Conservation (phyloP, 2,329 filamentous ascomycete species). For the Epichloe hybrida region DNA sequence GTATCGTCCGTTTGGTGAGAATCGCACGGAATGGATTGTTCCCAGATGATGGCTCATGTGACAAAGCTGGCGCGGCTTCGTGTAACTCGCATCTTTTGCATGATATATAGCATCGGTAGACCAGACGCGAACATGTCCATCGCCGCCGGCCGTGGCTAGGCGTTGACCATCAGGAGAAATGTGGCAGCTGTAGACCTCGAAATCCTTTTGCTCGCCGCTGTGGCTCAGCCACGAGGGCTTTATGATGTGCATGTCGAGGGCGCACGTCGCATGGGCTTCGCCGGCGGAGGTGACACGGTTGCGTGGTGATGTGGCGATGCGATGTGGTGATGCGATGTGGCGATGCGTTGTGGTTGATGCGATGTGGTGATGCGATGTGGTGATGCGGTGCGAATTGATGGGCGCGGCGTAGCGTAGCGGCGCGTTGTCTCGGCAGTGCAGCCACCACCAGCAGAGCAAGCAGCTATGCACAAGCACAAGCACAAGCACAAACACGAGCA, state of each 20-base stretch:
- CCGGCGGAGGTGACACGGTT: not conserved
- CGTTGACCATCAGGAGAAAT: conserved; percentile 88
- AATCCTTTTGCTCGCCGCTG: conserved; percentile 94
- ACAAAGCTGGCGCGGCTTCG: conserved; percentile 80
- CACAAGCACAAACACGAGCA: too few species aligned
- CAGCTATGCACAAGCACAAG: too few species aligned
- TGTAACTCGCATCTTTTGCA: conserved; percentile 56
- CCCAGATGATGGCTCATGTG: conserved; percentile 98
- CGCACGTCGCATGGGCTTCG: conserved; percentile 6
- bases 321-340: not conserved
- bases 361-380: too few species aligned
- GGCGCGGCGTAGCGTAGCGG: not conserved
- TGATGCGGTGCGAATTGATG: not conserved
- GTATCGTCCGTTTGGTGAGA: conserved; percentile 89
- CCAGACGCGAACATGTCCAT: conserved; percentile 96
- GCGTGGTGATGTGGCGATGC: not conserved
- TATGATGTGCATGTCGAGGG: conserved; percentile 60
- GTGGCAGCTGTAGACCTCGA: conserved; percentile 97
- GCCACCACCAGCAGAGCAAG: too few species aligned
- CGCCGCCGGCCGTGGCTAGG: conserved; percentile 87
- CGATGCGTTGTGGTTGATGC: too few species aligned
- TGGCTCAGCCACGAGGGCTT: conserved; percentile 95
- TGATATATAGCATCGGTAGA: conserved; percentile 88
- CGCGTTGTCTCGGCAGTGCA: not conserved
- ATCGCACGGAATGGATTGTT: conserved; percentile 92